A percentile compares a stretch with the other conserved stretches of the same genome.
Conservation (phyloP, 176 grass and related monocot species). For the Typha latifolia region DNA sequence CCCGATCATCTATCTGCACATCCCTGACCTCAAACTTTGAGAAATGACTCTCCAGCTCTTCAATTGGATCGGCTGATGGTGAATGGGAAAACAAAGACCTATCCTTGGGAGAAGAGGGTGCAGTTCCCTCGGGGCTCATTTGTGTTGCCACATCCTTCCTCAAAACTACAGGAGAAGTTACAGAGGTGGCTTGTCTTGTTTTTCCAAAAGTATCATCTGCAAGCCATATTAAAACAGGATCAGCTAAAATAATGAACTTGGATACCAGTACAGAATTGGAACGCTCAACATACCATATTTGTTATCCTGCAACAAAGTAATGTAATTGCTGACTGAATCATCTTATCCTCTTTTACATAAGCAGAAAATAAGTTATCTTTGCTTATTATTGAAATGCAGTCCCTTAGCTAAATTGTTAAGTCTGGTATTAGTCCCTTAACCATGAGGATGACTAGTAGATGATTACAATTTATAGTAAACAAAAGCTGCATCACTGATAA, state of each 20-base stretch:
- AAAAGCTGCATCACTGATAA: too few relatives aligned
- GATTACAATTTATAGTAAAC: too few relatives aligned
- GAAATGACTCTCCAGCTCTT: conserved; percentile 47
- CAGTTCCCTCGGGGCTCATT: conserved; percentile 76
- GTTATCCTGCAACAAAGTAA: neutral
- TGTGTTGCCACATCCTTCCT: conserved; percentile 78
- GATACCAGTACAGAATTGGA: too few relatives aligned
- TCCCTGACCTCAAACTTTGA: conserved; percentile 79
- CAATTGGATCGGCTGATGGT: conserved; percentile 25
- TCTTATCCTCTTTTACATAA: neutral
- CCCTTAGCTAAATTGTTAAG: neutral
- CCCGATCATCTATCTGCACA: conserved; percentile 68
- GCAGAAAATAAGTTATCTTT: neutral
- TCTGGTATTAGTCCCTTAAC: too few relatives aligned
- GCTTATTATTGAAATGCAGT: neutral
- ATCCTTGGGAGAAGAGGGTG: conserved; percentile 42
- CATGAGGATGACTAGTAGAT: too few relatives aligned
- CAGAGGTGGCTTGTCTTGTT: conserved; percentile 25
- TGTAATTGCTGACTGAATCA: neutral
- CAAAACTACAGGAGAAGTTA: conserved; percentile 8
- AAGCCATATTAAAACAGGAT: conserved; percentile 14
- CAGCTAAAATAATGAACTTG: neutral
- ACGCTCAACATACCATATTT: neutral
- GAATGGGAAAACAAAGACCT: conserved; percentile 29
- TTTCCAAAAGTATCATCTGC: conserved; percentile 57